Evolutionary conservation across 805 yeast genomes (phyloP), one percentile per base, ranked within the genome.

Genomic region (Millerozyma miso): DNA sequence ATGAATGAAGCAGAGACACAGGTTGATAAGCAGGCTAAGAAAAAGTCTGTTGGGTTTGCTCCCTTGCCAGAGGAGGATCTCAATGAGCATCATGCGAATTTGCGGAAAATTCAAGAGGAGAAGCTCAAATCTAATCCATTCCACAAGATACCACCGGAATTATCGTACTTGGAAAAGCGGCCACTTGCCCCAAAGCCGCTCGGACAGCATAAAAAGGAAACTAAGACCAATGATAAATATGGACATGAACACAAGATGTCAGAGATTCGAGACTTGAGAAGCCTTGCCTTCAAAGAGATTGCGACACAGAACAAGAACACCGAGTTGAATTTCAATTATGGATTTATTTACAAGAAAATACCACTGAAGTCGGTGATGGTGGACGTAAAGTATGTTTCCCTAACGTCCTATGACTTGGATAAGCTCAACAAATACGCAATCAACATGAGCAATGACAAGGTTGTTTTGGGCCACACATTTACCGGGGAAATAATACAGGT

Each of bases 381-480:
- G 10, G 76, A 81, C 49, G 79, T 83, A 18, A 65, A 67, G 37
- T 77, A 77, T 44, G 81, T 79, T 1, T 77, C 84, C 1, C 63
- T 86, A 32, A 83, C 81, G 52, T 85, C 91, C 2, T 69, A 77
- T 39, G 95, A 85, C 54, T 54, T 81, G 50, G 73, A 81, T 44
- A 76, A 83, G 40, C 68, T 77, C 54, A 77, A 79, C 53, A 73
- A 79, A 33, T 81, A 79, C 52, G 56, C 70, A 14, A 59, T 71
- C 19, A 77, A 80, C 47, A 60, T 78, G 40, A 73, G 77, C 32
- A 76, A 79, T 33, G 77, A 74, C 44, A 74, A 79, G 49, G 55
- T 70, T 6, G 89, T 90, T 5, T 58, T 83, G 20, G 93, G 93
- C 1, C 76, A 84, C 51, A 90, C 83, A 49, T 85, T 76, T 58